Conservation (phyloP, 2,329 filamentous ascomycete genomes). For the Diaporthe capsici region DNA sequence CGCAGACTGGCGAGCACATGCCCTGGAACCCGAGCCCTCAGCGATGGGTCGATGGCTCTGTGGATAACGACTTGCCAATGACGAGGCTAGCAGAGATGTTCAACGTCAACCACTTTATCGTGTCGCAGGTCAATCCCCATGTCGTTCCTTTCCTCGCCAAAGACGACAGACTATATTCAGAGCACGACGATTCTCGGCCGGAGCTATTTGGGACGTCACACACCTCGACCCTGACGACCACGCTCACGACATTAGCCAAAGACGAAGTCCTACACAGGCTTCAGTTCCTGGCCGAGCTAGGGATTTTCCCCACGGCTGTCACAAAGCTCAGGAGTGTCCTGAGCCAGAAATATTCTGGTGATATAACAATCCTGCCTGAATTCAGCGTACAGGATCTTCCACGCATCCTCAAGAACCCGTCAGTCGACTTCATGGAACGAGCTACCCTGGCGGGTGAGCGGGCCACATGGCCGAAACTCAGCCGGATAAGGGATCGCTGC, state of each 20-base stretch:
- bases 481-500: conserved; percentile 86
- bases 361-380: conserved; percentile 93
- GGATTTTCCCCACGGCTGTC: conserved; percentile 82
- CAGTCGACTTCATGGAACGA: conserved; percentile 86
- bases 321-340: conserved; percentile 86
- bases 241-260: conserved; percentile 79
- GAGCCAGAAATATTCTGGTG: conserved; percentile 91
- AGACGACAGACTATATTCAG: conserved; percentile 72
- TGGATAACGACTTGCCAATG: conserved; percentile 95
- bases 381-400: conserved; percentile 82
- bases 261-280: conserved; percentile 86
- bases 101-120: conserved; percentile 98
- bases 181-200: conserved; percentile 46
- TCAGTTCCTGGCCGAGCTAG: conserved; percentile 84
- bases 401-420: conserved; percentile 86
- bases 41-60: conserved; percentile 93
- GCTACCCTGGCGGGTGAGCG: conserved; percentile 84
- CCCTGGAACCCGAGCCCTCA: conserved; percentile 91
- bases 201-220: conserved; percentile 57
- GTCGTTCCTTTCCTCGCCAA: conserved; percentile 87
- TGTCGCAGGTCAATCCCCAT: conserved; percentile 96
- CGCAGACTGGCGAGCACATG: conserved; percentile 79
- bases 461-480: conserved; percentile 93
- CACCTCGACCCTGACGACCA: conserved; percentile 47
- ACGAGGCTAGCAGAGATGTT: conserved; percentile 93